These are phyloP conservation scores for Cruciata laevipes DNA, from an alignment of 257 asterid genomes.

Conservation along the genomic window DNA sequence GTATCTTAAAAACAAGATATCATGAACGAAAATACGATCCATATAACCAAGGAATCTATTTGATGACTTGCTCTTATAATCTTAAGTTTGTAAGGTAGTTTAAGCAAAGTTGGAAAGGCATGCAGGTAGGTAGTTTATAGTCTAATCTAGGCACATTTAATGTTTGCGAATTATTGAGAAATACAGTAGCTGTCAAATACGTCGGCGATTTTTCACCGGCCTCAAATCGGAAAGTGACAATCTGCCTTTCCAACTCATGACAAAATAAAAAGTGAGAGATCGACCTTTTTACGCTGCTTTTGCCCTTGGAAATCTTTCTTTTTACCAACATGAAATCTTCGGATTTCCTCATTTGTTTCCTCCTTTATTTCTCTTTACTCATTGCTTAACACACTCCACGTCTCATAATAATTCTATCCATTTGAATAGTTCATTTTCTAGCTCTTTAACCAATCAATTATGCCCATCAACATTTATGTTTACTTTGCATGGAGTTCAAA, in stretches of 20 bases:
- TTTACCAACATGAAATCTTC: slow-evolving; percentile 20
- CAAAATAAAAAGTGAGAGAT: slow-evolving; percentile 1
- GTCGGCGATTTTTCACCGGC: slow-evolving; percentile 18
- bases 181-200: slow-evolving; percentile 10
- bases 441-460: not conserved
- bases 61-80: too few species aligned
- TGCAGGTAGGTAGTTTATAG: too few species aligned
- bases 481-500: too few species aligned
- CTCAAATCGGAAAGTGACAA: slow-evolving; percentile 10
- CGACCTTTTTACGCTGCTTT: slow-evolving; percentile 9
- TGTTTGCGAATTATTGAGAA: not conserved
- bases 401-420: slow-evolving; percentile 15
- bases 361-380: not conserved
- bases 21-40: too few species aligned
- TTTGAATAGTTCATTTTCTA: slow-evolving; percentile 7
- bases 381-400: not conserved
- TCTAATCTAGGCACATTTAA: not conserved
- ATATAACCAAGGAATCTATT: too few species aligned
- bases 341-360: slow-evolving; percentile 14
- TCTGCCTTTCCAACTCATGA: slow-evolving; percentile 13
- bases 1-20: too few species aligned
- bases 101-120: too few species aligned
- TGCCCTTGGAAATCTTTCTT: slow-evolving; percentile 18
- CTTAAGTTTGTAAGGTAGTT: too few species aligned
- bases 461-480: not conserved